Evolutionary conservation across 306 rosid genomes (phyloP).

Genomic region (Prunus kanzakura): DNA sequence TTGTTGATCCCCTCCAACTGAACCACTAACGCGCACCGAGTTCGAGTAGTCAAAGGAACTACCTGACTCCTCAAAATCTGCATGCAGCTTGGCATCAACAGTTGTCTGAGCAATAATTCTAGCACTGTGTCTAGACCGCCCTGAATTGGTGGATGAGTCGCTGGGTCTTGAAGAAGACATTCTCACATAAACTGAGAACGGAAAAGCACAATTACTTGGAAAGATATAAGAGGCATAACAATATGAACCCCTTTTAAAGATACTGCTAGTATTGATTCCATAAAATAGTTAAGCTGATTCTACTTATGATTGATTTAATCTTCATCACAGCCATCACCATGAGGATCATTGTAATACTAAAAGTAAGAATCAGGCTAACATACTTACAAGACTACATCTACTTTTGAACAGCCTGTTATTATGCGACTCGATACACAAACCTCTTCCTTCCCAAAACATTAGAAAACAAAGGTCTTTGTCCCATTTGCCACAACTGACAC

Average conservation of each 20-base stretch:
- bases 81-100: constrained; percentile 89
- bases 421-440: not conserved
- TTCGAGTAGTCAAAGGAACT: constrained; percentile 86
- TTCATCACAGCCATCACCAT: not conserved
- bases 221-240: not conserved
- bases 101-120: constrained; percentile 83
- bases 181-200: constrained; percentile 36
- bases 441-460: not conserved
- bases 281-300: not conserved
- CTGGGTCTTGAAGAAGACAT: constrained; percentile 86
- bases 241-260: not conserved
- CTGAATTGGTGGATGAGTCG: constrained; percentile 75
- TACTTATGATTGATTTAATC: not conserved
- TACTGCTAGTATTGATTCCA: constrained; percentile 8
- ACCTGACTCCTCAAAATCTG: constrained; percentile 82
- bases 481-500: constrained; percentile 3
- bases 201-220: not conserved
- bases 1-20: constrained; percentile 43
- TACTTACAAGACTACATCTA: constrained; percentile 1
- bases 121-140: constrained; percentile 73
- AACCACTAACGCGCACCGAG: constrained; percentile 55
- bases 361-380: not conserved
- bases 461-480: not conserved
- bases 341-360: not conserved
- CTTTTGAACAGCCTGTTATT: constrained; percentile 6